These are phyloP conservation scores for Sclerotinia subarctica DNA, from an alignment of 2,329 filamentous ascomycete species.

Conservation along the genomic window DNA sequence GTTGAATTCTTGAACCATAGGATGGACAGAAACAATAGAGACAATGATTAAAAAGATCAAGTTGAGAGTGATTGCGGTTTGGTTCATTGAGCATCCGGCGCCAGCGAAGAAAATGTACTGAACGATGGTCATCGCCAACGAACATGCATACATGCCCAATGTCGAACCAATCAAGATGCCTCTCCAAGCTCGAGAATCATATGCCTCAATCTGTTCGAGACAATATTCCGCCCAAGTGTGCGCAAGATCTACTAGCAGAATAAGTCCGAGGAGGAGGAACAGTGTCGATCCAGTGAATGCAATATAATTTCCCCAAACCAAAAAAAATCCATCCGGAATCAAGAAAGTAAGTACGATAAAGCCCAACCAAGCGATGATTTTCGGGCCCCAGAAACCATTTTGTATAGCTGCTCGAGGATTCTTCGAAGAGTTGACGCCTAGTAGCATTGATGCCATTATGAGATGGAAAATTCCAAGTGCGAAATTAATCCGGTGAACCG, in stretches of 20 bases:
- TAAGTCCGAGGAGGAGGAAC: conserved; percentile 87
- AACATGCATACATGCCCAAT: conserved; percentile 86
- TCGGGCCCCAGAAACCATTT: conserved; percentile 99
- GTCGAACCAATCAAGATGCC: conserved; percentile 87
- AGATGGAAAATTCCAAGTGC: conserved; percentile 92
- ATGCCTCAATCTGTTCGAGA: conserved; percentile 86
- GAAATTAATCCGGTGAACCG: conserved; percentile 97
- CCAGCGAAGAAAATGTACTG: conserved; percentile 96
- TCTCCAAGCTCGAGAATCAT: conserved; percentile 81
- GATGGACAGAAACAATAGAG: conserved; percentile 84
- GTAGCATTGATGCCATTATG: conserved; percentile 75
- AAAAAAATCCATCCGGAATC: conserved; percentile 91
- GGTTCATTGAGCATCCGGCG: conserved; percentile 87
- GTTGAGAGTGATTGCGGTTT: conserved; percentile 93
- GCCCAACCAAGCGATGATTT: conserved; percentile 83
- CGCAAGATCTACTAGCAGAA: conserved; percentile 89
- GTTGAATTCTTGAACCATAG: conserved; percentile 85
- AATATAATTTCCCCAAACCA: conserved; percentile 94
- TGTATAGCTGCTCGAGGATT: conserved; percentile 85
- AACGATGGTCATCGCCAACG: conserved; percentile 88
- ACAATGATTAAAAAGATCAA: conserved; percentile 77
- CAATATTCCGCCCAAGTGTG: conserved; percentile 98
- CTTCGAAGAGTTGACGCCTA: conserved; percentile 84
- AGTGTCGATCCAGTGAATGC: conserved; percentile 84
- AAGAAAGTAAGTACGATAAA: conserved; percentile 91